Evolutionary conservation across 805 yeast genomes (phyloP), one percentile per base, ranked within the genome.

Genomic region (Peterozyma toletana): DNA sequence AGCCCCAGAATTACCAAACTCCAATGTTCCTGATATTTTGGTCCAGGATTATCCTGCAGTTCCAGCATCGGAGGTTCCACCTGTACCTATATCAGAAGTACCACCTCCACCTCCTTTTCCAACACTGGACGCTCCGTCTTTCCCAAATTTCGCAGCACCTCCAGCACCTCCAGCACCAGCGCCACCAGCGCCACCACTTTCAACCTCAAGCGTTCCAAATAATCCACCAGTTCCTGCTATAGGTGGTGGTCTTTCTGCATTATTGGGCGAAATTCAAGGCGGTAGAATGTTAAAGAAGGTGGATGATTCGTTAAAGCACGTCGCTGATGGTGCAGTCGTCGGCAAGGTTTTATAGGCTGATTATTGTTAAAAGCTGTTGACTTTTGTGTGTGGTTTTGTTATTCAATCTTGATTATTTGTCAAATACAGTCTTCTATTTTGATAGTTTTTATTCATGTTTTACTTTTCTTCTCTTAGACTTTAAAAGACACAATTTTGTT

Each of bases 271-370:
- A 55, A 80, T 80, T 42, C 64, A 66, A 10, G 63, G 71, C 1
- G 87, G 87, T 3, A 67, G 60, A 34, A 41, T 67, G 2, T 67
- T 80, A 55, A 71, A 64, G 47, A 77, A 66, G 51, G 85, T 80
- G 3, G 66, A 66, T 42, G 74, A 73, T 4, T 58, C 62, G 30
- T 69, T 75, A 44, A 70, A 74, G 52, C 69, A 68, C 37, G 64
- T 74, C 38, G 63, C 71, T 11, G 71, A 67, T 38, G 70, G 73
- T 11, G 67, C 70, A 11, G 54, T 59, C 9, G 80, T 71, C 16
- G 84, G 85, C 13, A 68, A 61, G 53, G 83, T 78, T 9, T 49
- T 74, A 30, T 62, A 50, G 48, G 18, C n/a, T 33, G 27, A 33
- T n/a, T n/a, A n/a, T n/a, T n/a, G n/a, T n/a, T n/a, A n/a, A n/a